Percentiles rank a stretch among this genome's conserved stretches.
Conservation (phyloP, 306 rosid species). For the Rosa chinensis region DNA sequence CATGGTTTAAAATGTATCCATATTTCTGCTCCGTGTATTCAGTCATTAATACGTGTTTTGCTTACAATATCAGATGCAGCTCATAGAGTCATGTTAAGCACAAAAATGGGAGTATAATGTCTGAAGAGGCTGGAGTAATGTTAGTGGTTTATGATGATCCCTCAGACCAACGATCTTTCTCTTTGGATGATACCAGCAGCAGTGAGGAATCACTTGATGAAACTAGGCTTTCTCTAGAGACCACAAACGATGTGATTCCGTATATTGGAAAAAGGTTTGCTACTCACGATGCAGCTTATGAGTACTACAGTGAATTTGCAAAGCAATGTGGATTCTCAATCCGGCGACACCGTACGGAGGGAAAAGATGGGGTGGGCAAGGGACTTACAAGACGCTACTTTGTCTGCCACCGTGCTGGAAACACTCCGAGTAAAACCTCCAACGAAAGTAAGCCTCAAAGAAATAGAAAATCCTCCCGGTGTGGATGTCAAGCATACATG, state of each 20-base stretch:
- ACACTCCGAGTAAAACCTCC: slow-evolving; percentile 72
- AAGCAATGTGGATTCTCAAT: slow-evolving; percentile 86
- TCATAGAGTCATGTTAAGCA: not conserved
- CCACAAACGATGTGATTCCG: slow-evolving; percentile 60
- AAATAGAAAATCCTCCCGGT: slow-evolving; percentile 87
- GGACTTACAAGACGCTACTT: slow-evolving; percentile 95
- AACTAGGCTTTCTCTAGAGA: slow-evolving; percentile 69
- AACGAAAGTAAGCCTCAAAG: slow-evolving; percentile 84
- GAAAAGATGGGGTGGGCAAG: slow-evolving; percentile 93
- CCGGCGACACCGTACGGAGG: slow-evolving; percentile 91
- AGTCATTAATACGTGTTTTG: not conserved
- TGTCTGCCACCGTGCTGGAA: slow-evolving; percentile 96
- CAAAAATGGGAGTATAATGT: slow-evolving; percentile 40
- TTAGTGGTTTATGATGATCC: slow-evolving; percentile 81
- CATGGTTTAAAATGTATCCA: not conserved
- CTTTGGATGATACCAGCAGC: slow-evolving; percentile 82
- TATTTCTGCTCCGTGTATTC: not conserved
- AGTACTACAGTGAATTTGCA: slow-evolving; percentile 82
- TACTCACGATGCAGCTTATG: slow-evolving; percentile 91
- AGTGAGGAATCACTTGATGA: slow-evolving; percentile 78
- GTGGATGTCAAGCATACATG: slow-evolving; percentile 95
- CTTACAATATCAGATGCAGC: not conserved
- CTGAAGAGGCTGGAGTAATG: slow-evolving; percentile 75
- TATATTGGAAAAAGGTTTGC: slow-evolving; percentile 85
- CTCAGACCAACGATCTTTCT: slow-evolving; percentile 76